phyloP scores from a whole-genome alignment of 2,329 filamentous ascomycete genomes.

The Dichotomopilus funicola region DNA sequence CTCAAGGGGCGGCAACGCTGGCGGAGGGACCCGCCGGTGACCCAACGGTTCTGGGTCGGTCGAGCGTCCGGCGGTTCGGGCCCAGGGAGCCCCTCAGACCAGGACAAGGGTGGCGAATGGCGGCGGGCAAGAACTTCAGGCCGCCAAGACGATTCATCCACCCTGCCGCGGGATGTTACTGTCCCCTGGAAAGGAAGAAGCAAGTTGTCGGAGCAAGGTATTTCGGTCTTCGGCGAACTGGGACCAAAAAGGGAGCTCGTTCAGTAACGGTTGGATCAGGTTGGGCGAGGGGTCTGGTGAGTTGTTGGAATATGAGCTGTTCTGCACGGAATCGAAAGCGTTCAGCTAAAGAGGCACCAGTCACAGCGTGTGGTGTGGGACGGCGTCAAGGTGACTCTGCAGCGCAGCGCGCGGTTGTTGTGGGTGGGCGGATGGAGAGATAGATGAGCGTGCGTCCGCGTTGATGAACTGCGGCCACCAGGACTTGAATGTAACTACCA shows the following conservation, averaged over 20 bases:
- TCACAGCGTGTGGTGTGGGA: too few relatives aligned
- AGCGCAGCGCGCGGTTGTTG: too few relatives aligned
- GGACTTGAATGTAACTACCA: too few relatives aligned
- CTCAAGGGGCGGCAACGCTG: constrained; percentile 11
- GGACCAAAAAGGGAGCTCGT: not conserved
- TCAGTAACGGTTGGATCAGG: too few relatives aligned
- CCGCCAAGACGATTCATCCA: constrained; percentile 13
- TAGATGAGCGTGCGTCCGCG: too few relatives aligned
- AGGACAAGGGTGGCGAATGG: constrained; percentile 17
- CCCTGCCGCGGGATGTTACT: constrained; percentile 11
- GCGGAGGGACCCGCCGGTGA: constrained; percentile 9
- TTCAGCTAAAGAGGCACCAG: too few relatives aligned
- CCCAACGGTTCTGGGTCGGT: constrained; percentile 1
- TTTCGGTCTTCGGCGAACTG: constrained; percentile 6
- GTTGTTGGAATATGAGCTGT: not conserved
- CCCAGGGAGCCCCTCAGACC: constrained; percentile 1
- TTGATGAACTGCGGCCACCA: too few relatives aligned
- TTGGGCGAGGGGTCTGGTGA: not conserved
- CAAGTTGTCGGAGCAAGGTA: not conserved
- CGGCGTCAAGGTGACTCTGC: too few relatives aligned
- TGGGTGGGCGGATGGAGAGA: too few relatives aligned
- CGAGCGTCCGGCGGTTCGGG: constrained; percentile 3
- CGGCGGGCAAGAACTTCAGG: constrained; percentile 8
- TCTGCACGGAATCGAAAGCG: too few relatives aligned
- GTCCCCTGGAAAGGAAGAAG: not conserved